Evolutionary conservation across 192 early-diverging fungal species (phyloP).

Genomic region (Umbelopsis ramanniana): DNA sequence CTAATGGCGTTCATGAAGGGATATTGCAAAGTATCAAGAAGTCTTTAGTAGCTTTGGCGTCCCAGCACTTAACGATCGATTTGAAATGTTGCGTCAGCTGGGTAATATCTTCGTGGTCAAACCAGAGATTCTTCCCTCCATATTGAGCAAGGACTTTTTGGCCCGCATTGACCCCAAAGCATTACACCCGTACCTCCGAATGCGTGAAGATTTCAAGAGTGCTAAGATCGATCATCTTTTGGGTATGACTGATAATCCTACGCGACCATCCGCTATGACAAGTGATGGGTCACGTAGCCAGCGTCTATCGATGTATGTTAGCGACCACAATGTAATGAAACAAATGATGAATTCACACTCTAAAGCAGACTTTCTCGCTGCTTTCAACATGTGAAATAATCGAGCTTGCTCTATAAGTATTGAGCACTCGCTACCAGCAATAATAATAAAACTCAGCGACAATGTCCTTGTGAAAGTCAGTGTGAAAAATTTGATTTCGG

Average conservation of each 20-base stretch:
- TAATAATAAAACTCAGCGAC: background rate
- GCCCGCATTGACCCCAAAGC: slow-evolving; percentile 77
- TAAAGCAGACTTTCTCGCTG: slow-evolving; percentile 42
- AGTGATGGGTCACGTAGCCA: slow-evolving; percentile 22
- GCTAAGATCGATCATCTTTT: slow-evolving; percentile 62
- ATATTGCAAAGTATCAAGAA: slow-evolving; percentile 95
- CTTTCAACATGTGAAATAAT: slow-evolving; percentile 31
- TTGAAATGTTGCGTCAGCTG: slow-evolving; percentile 89
- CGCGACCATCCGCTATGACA: slow-evolving; percentile 19
- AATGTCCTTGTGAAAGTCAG: background rate
- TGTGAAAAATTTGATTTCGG: no score
- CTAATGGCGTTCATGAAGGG: slow-evolving; percentile 51
- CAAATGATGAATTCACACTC: slow-evolving; percentile 43
- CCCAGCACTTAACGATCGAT: slow-evolving; percentile 77
- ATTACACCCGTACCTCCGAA: slow-evolving; percentile 86
- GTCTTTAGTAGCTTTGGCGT: slow-evolving; percentile 76
- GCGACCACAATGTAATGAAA: slow-evolving; percentile 42
- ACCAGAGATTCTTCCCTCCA: slow-evolving; percentile 86
- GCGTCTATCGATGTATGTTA: slow-evolving; percentile 41
- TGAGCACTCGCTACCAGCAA: background rate
- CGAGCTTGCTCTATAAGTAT: background rate
- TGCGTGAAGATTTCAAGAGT: slow-evolving; percentile 84
- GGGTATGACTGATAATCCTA: slow-evolving; percentile 36
- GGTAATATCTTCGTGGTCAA: slow-evolving; percentile 93
- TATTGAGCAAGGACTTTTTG: slow-evolving; percentile 86